Evolutionary conservation across 768 basidiomycete species (phyloP).

Genomic region (Boletellus emodensis): DNA sequence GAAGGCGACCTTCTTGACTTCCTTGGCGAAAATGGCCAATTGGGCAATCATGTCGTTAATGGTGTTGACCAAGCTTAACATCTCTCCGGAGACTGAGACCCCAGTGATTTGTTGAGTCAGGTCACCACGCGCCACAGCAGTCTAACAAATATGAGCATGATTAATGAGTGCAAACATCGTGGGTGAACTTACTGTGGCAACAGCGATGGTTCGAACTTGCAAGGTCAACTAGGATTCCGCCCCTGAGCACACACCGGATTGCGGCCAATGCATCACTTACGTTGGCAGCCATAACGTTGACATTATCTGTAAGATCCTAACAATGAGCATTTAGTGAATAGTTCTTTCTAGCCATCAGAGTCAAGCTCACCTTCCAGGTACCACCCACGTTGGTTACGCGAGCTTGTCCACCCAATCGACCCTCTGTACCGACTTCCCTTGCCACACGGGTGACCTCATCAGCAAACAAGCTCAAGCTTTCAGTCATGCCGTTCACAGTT

Average conservation of each 20-base stretch:
- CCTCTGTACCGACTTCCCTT: slow-evolving; percentile 96
- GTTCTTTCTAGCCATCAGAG: not conserved
- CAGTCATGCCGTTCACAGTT: slow-evolving; percentile 96
- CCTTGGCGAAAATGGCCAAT: slow-evolving; percentile 64
- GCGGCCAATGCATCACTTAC: slow-evolving; percentile 38
- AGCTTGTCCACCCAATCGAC: slow-evolving; percentile 90
- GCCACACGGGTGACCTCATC: slow-evolving; percentile 86
- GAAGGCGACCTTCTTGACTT: slow-evolving; percentile 92
- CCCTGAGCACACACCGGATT: slow-evolving; percentile 2
- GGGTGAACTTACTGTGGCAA: slow-evolving; percentile 67
- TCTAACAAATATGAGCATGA: slow-evolving; percentile 37
- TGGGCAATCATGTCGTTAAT: slow-evolving; percentile 88
- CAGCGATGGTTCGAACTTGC: slow-evolving; percentile 91
- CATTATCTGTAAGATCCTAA: slow-evolving; percentile 86
- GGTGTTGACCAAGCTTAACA: slow-evolving; percentile 92
- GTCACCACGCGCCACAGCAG: slow-evolving; percentile 91
- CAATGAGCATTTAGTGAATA: slow-evolving; percentile 10
- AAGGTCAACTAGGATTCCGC: slow-evolving; percentile 63
- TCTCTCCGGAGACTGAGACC: slow-evolving; percentile 92
- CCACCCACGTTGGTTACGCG: slow-evolving; percentile 92
- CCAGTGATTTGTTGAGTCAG: slow-evolving; percentile 91
- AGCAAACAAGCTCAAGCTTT: slow-evolving; percentile 77
- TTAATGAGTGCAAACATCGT: not conserved
- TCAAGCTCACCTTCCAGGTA: slow-evolving; percentile 73
- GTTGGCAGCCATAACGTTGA: slow-evolving; percentile 94